Percentiles rank a stretch among this genome's conserved stretches.
Evolutionary conservation across 148 eudicot species (phyloP).

Genomic region (Hydrangea macrophylla): DNA sequence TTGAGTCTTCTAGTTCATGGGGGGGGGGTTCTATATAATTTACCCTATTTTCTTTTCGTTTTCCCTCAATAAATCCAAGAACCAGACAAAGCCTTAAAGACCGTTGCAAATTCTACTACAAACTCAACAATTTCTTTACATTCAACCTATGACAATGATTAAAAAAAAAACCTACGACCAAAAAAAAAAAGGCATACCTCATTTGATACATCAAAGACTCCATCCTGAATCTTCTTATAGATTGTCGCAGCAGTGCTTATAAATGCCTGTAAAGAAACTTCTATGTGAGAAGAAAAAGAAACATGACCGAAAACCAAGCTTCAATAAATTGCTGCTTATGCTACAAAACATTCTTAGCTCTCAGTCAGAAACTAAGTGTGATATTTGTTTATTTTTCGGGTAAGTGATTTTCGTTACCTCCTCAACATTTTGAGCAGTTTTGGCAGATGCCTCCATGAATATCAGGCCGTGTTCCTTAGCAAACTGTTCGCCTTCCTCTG

Average conservation of each 20-base stretch:
- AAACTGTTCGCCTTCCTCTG: conserved; percentile 61
- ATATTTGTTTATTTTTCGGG: no score
- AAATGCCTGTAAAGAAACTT: conserved; percentile 35
- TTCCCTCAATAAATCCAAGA: no score
- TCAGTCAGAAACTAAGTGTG: background rate
- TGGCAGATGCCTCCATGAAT: conserved; percentile 57
- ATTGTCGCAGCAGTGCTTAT: conserved; percentile 47
- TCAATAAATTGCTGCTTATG: background rate
- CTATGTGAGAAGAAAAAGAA: conserved; percentile 1
- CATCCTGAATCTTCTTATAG: conserved; percentile 53
- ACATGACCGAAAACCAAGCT: background rate
- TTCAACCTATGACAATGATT: no score
- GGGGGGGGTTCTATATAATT: no score
- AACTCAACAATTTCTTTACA: no score
- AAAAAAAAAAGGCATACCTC: conserved; percentile 30
- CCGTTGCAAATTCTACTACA: no score
- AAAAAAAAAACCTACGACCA: background rate
- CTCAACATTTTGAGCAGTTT: conserved; percentile 56
- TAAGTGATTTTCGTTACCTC: conserved; percentile 29
- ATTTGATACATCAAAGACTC: conserved; percentile 47
- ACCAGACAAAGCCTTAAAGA: no score
- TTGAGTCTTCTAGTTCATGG: no score
- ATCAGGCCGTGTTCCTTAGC: conserved; percentile 55
- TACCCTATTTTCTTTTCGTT: no score
- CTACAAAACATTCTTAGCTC: background rate